Conservation (phyloP, 2,329 filamentous ascomycete species). For the Penicillium palitans region DNA sequence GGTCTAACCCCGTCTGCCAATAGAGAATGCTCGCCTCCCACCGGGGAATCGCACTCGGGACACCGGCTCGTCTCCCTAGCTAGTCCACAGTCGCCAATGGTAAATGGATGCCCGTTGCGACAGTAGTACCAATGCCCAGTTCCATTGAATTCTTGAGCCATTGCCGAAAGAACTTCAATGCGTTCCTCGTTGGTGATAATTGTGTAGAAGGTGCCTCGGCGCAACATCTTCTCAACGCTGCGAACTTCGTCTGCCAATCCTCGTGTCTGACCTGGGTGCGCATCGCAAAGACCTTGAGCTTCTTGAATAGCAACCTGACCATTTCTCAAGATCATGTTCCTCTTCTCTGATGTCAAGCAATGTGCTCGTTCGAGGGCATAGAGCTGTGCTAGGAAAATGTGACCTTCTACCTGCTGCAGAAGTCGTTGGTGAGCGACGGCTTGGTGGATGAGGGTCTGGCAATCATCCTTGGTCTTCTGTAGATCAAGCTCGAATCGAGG, state of each 20-base stretch:
- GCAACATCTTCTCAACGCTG: constrained; percentile 49
- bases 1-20: neutral
- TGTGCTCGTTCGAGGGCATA: constrained; percentile 45
- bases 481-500: constrained; percentile 29
- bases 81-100: constrained; percentile 66
- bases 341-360: neutral
- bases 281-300: constrained; percentile 29
- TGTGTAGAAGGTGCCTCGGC: constrained; percentile 50
- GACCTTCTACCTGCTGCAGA: constrained; percentile 52
- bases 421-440: constrained; percentile 41
- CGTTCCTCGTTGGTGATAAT: constrained; percentile 55
- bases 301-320: constrained; percentile 22
- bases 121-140: constrained; percentile 54
- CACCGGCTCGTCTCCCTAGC: constrained; percentile 63
- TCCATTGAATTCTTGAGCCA: constrained; percentile 52
- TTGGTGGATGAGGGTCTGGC: constrained; percentile 41
- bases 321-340: constrained; percentile 8
- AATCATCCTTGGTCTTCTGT: constrained; percentile 40
- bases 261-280: constrained; percentile 30
- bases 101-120: constrained; percentile 51
- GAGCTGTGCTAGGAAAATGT: constrained; percentile 54
- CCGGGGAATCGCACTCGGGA: constrained; percentile 59
- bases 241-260: constrained; percentile 50
- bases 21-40: constrained; percentile 52
- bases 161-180: constrained; percentile 52